Conservation (phyloP, 768 basidiomycete genomes). For the Podaxis sp. region DNA sequence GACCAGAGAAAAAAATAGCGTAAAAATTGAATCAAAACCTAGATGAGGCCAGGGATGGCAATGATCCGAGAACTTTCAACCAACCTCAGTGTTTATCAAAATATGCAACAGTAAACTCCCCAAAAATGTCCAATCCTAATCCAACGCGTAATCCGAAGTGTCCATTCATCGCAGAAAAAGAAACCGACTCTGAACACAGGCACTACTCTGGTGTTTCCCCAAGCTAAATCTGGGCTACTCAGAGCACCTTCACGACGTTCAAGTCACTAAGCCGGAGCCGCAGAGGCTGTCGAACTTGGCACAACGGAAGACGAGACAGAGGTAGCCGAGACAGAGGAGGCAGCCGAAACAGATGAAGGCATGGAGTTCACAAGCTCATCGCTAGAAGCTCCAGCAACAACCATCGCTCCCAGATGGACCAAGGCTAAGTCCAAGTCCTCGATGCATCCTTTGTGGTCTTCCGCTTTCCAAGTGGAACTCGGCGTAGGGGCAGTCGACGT, state of each 20-base stretch:
- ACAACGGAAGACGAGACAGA: background rate
- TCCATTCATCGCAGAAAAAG: background rate
- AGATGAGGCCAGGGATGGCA: background rate
- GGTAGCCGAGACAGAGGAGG: background rate
- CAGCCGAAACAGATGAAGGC: background rate
- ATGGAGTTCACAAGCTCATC: background rate
- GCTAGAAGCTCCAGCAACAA: background rate
- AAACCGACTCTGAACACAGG: background rate
- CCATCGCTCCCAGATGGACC: constrained; percentile 10
- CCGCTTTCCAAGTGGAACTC: constrained; percentile 6
- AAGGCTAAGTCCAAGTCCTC: constrained; percentile 7
- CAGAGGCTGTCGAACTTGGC: background rate
- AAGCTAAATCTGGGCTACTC: background rate
- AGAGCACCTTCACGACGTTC: background rate
- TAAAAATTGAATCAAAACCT: background rate
- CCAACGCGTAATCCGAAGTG: background rate
- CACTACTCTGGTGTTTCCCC: background rate
- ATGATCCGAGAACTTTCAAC: background rate
- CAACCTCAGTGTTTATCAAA: background rate
- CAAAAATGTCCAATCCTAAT: background rate
- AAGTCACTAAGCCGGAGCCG: background rate
- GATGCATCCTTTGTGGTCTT: constrained; percentile 7
- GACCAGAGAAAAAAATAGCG: background rate
- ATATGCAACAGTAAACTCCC: background rate
- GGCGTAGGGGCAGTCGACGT: constrained; percentile 12